Evolutionary conservation across 805 yeast genomes (phyloP), one percentile per base, ranked within the genome.

Genomic region (Gaillardinia entomophila): DNA sequence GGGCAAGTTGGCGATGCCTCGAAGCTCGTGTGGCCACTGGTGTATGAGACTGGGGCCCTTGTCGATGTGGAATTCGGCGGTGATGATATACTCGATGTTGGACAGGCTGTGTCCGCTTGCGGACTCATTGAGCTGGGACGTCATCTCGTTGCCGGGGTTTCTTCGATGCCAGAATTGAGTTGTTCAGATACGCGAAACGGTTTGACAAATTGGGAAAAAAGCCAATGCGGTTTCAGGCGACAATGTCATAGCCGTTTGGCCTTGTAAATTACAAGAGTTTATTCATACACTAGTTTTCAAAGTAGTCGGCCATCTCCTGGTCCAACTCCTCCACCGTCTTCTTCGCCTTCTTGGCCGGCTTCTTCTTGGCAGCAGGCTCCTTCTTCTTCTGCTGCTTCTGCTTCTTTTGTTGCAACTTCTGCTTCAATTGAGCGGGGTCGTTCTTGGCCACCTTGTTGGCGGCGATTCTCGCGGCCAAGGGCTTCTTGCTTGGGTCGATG

Each of bases 251-350:
- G n/a, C n/a, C n/a, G n/a, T n/a, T n/a, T n/a, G n/a, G n/a, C n/a
- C n/a, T n/a, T n/a, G n/a, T n/a, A n/a, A n/a, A n/a, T n/a, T n/a
- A 33, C n/a, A 14, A 10, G 23, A n/a, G 17, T 26, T 16, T 12
- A 26, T 13, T 15, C 27, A 16, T 15, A 31, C 12, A 33, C 16
- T 37, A 45, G 43, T 45, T 68, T 41, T 77, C 79, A 49, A 90
- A 89, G 68, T 90, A 90, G 57, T 89, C 97, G 42, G 88, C 83
- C 98, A 92, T 90, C 68, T 90, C 97, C 57, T 89, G 95, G 65
- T 92, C 98, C 55, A 90, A 77, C 65, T 92, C 90, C 60, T 85
- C 97, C 43, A 84, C 71, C 33, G 95, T 79, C 75, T 88, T 88
- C 62, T 70, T 68, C 42, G 57, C 60, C 42, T 58, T 69, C 51